Evolutionary conservation across 2,329 filamentous ascomycete species (phyloP).

Genomic region (Aureobasidium leucospermi): DNA sequence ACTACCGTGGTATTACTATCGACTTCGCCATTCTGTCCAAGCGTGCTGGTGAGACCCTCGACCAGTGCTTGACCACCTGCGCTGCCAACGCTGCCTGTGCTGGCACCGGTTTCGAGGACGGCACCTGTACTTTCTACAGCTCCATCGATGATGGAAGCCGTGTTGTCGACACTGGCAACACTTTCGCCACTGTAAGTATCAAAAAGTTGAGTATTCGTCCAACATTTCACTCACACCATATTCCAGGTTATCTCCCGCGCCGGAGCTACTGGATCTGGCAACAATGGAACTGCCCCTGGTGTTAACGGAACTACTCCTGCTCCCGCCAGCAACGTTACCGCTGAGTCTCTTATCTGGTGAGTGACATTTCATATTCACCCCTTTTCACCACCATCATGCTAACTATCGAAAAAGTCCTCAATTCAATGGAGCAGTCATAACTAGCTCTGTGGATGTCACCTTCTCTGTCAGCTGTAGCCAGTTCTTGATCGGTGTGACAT

Average conservation of each 20-base stretch:
- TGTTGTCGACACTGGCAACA: neutral
- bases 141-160: neutral
- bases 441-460: neutral
- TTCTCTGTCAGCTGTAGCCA: neutral
- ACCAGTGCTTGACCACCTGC: conserved; percentile 2
- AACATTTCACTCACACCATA: too few relatives aligned
- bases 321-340: neutral
- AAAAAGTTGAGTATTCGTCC: too few relatives aligned
- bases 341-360: conserved; percentile 5
- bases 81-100: neutral
- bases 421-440: too few relatives aligned
- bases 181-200: neutral
- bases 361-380: too few relatives aligned
- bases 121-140: conserved; percentile 6
- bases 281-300: neutral
- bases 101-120: neutral
- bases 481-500: conserved; percentile 3
- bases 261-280: neutral
- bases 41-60: neutral
- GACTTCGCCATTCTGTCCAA: neutral
- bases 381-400: neutral
- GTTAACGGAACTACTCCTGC: neutral
- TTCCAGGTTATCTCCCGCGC: neutral
- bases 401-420: neutral
- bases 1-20: conserved; percentile 1